Evolutionary conservation across 495 filamentous ascomycete species (phyloP), one percentile per base, ranked within the genome.

Genomic region (Penicillium ucsense): DNA sequence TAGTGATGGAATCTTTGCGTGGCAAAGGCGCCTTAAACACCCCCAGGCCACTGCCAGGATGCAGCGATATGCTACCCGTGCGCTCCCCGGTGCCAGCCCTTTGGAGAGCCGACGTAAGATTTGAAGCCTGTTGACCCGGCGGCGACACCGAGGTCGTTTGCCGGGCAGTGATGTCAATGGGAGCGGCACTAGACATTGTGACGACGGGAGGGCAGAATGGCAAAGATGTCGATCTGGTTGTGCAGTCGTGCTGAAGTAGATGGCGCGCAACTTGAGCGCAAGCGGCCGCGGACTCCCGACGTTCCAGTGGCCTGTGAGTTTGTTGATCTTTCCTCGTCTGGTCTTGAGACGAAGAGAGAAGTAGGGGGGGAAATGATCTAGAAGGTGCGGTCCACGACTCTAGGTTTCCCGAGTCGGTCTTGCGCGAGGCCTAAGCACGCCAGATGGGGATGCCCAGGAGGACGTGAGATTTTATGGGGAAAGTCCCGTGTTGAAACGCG

Each of bases 1-100:
- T 59, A 42, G 69, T 78, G 62, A 91, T 80, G 38, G 88, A 91
- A 61, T 89, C 87, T 65, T 90, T 72, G 62, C 80, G 67, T 59
- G 68, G 68, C 35, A 65, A 64, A 20, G 68, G 62, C 56, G 77
- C 65, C 68, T 80, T 70, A 66, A 80, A 68, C 74, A 82, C 76
- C 71, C 80, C 63, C 68, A 79, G 69, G 59, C 67, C 63, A 46
- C 70, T 65, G 48, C 65, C 63, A 30, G 68, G 54, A 49, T 67
- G 59, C 54, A 70, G 61, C 56, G 68, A 68, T 48, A 72, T 50
- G 49, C 71, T 67, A 7, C 67, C 59, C 28, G 61, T 56, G 33
- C 70, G 66, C 49, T 74, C 61, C 55, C 68, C 55, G 51, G 65
- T 55, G 40, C 73, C 51, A 47, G 68, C 48, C 49, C 70, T 70